phyloP scores from a whole-genome alignment of 148 eudicot genomes.

The Persicaria maculosa region DNA sequence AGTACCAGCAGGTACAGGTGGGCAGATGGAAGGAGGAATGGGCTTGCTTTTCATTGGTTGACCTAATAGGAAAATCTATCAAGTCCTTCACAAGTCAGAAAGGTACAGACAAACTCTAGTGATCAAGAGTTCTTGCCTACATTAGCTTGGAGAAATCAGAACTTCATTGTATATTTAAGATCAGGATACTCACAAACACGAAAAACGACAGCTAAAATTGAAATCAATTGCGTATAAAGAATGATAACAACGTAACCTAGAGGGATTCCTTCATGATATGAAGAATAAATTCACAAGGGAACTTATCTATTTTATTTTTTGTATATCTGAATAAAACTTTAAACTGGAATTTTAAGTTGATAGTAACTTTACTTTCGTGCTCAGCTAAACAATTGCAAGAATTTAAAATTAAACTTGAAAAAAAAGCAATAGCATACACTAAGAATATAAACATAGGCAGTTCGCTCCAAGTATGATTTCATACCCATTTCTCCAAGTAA shows the following conservation, averaged over 20 bases:
- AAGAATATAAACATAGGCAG: neutral
- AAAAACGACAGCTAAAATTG: neutral
- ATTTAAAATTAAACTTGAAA: neutral
- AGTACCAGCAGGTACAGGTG: no score
- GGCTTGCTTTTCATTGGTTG: neutral
- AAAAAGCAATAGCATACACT: neutral
- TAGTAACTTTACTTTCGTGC: neutral
- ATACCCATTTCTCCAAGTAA: no score
- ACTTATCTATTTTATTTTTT: neutral
- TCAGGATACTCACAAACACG: neutral
- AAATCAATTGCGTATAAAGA: conserved; percentile 1
- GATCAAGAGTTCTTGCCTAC: neutral
- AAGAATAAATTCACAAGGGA: conserved; percentile 1
- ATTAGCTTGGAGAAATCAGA: neutral
- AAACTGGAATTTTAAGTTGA: neutral
- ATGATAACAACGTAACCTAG: conserved; percentile 6
- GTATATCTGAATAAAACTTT: neutral
- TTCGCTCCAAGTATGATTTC: neutral
- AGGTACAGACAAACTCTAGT: neutral
- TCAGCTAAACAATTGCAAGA: neutral
- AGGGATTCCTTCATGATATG: neutral
- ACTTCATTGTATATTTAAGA: neutral
- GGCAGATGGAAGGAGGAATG: neutral
- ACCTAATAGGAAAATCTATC: neutral
- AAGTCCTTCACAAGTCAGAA: neutral